Evolutionary conservation across 164 flowering plant genomes (phyloP), one percentile per base, ranked within the genome.

Genomic region (Saururus chinensis): DNA sequence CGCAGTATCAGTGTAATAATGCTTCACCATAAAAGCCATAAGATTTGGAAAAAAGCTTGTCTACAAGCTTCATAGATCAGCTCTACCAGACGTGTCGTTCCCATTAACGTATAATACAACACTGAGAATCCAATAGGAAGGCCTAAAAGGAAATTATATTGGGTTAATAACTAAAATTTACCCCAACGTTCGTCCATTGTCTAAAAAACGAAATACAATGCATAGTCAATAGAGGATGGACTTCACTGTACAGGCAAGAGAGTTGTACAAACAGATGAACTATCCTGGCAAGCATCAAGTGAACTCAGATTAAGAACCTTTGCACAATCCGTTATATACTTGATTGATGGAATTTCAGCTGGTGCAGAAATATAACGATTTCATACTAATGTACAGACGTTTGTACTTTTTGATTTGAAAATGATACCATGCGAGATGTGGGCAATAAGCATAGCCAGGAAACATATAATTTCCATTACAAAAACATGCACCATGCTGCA

Each of bases 121-220:
- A 52, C 54, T 21, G 21, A 21, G 1, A 52, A n/a, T 52, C 9
- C 19, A 52, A 52, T 52, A 19, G 21, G 7, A 52, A 19, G 20
- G 1, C 54, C 21, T 49, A 2, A 89, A 53, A 87, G 84, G 77
- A 81, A 49, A 49, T 49, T 49, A 2, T 49, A 9, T 49, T 49
- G 37, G 37, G 37, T 30, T 30, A 14, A 1, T 9, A n/a, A 53
- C 9, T 53, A 53, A 53, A 53, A 53, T 23, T 3, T 20, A 21
- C 56, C 54, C 54, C 56, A 21, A 8, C 20, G 12, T 20, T 53
- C 19, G 24, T n/a, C 23, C 22, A 53, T 53, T 53, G 24, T n/a
- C 23, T 23, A 53, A 1, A n/a, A 21, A 19, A 21, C 9, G 8
- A 19, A 53, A 53, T n/a, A 53, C 23, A 53, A 23, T 12, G 0